Evolutionary conservation across 2,329 filamentous ascomycete genomes (phyloP).

Genomic region (Raffaelea deltoideospora): DNA sequence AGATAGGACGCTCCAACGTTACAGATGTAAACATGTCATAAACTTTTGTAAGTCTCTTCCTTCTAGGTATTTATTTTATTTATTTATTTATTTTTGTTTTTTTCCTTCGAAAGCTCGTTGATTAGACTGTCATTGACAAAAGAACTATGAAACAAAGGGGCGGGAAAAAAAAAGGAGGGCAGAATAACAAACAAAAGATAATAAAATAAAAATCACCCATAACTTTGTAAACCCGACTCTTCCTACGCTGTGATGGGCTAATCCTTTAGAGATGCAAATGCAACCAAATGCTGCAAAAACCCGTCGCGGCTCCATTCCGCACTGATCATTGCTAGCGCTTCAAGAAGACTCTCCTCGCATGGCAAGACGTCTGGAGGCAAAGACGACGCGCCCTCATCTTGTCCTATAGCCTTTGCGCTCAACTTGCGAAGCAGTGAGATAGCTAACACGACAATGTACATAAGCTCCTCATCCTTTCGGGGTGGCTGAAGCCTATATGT

Average conservation of each 20-base stretch:
- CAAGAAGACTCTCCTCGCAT: slow-evolving; percentile 50
- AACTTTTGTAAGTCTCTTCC: too few species aligned
- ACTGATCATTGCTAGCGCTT: slow-evolving; percentile 49
- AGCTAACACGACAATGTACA: slow-evolving; percentile 53
- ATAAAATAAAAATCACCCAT: not conserved
- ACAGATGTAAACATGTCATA: too few species aligned
- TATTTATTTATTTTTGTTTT: too few species aligned
- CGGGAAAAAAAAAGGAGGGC: not conserved
- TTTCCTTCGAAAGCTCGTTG: too few species aligned
- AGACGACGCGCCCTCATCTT: slow-evolving; percentile 29
- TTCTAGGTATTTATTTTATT: too few species aligned
- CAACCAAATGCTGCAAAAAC: slow-evolving; percentile 53
- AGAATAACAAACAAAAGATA: not conserved
- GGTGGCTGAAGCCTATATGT: slow-evolving; percentile 18
- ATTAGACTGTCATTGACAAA: too few species aligned
- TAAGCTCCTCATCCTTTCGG: slow-evolving; percentile 33
- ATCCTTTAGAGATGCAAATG: slow-evolving; percentile 39
- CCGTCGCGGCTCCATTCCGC: slow-evolving; percentile 47
- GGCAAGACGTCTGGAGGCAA: slow-evolving; percentile 50
- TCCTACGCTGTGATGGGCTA: too few species aligned
- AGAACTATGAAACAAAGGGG: too few species aligned
- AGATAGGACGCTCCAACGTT: too few species aligned
- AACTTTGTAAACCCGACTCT: too few species aligned
- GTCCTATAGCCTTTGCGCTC: slow-evolving; percentile 50
- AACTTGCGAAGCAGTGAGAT: slow-evolving; percentile 53